Percentiles rank a stretch among this genome's conserved stretches.
Conservation (phyloP, 2,329 filamentous ascomycete genomes). For the Cladosporium halotolerans region DNA sequence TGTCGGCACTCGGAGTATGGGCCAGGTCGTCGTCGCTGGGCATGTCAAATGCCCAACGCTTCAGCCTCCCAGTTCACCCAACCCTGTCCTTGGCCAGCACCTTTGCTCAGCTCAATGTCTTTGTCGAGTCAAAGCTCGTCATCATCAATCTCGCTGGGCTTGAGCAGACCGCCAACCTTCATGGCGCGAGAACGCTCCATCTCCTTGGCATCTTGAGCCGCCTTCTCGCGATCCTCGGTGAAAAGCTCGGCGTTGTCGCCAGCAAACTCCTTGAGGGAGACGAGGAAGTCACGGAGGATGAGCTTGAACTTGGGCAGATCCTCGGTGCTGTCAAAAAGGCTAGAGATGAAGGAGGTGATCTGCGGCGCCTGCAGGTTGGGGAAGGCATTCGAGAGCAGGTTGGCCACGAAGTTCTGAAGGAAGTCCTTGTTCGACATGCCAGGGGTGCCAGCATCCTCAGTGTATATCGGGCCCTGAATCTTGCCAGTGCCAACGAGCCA, state of each 20-base stretch:
- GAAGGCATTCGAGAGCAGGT: conserved; percentile 81
- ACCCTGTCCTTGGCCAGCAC: conserved; percentile 3
- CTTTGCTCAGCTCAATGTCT: conserved; percentile 30
- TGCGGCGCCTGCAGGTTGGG: conserved; percentile 77
- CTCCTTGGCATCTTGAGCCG: conserved; percentile 74
- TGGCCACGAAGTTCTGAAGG: conserved; percentile 78
- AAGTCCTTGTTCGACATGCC: conserved; percentile 90
- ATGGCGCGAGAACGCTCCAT: conserved; percentile 86
- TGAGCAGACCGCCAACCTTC: conserved; percentile 91
- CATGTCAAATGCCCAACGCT: conserved; percentile 9
- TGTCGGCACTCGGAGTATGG: neutral
- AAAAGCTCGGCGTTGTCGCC: conserved; percentile 93
- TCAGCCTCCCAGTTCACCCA: conserved; percentile 9
- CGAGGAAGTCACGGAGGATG: conserved; percentile 91
- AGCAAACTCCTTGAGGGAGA: conserved; percentile 93
- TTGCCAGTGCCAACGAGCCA: conserved; percentile 87
- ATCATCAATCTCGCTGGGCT: conserved; percentile 91
- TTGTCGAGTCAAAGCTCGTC: conserved; percentile 73
- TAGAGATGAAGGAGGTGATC: conserved; percentile 84
- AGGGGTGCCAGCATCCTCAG: conserved; percentile 69
- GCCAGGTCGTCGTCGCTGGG: too few species aligned
- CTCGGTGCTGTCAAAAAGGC: conserved; percentile 79
- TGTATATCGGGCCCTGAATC: conserved; percentile 88
- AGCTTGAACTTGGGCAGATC: conserved; percentile 93
- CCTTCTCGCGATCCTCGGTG: conserved; percentile 89